Conservation (phyloP, 2,329 filamentous ascomycete species). For the Trichoderma pleuroti region DNA sequence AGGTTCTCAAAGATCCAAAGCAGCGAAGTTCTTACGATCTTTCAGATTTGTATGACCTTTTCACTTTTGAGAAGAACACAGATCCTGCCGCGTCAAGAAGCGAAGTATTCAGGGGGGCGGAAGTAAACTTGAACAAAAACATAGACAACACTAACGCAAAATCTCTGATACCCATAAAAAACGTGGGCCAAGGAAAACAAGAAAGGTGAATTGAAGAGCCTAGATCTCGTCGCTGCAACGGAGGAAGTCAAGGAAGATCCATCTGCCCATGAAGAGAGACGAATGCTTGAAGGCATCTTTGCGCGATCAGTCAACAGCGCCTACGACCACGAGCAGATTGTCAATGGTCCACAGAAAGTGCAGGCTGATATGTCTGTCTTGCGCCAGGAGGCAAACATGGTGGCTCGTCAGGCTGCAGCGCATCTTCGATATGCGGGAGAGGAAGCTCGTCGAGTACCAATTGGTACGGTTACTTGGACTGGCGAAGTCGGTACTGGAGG, state of each 20-base stretch:
- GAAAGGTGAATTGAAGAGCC: conserved; percentile 47
- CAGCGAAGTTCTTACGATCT: conserved; percentile 88
- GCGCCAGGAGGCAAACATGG: conserved; percentile 73
- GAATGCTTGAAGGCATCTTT: conserved; percentile 86
- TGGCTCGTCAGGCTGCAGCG: conserved; percentile 73
- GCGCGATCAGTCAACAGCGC: conserved; percentile 85
- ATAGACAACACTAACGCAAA: conserved; percentile 1
- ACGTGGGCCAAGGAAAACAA: conserved; percentile 29
- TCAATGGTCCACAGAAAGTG: conserved; percentile 69
- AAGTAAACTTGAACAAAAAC: conserved; percentile 49
- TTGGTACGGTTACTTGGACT: conserved; percentile 91
- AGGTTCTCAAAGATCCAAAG: conserved; percentile 90
- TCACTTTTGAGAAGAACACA: conserved; percentile 61
- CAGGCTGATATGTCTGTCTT: conserved; percentile 75
- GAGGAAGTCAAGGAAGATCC: conserved; percentile 59
- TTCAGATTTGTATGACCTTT: conserved; percentile 87
- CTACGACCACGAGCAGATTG: conserved; percentile 87
- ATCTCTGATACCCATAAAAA: conserved; percentile 18
- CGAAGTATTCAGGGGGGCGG: conserved; percentile 80
- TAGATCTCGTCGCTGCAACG: conserved; percentile 59
- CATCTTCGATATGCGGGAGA: conserved; percentile 72
- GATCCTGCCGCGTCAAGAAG: conserved; percentile 68
- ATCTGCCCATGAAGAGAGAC: conserved; percentile 59
- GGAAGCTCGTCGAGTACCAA: conserved; percentile 67
- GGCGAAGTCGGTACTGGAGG: conserved; percentile 77